Base-by-base conservation (phyloP, 208 protist species). In the Spongospora subterranea region DNA sequence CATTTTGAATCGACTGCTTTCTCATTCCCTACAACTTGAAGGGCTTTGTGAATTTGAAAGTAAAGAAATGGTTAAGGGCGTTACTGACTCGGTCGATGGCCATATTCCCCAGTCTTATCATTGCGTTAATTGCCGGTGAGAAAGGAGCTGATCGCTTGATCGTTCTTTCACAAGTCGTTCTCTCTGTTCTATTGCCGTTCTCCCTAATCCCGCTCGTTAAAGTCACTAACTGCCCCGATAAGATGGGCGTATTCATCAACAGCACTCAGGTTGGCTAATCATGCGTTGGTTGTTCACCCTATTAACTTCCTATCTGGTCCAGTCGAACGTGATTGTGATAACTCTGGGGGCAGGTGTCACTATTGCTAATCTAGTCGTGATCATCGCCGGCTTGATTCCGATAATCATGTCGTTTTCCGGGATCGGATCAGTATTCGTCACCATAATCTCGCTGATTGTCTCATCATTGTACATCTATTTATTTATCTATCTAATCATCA, bases 111-210 rank as follows among this genome's bases (percentile, higher is more conserved):
- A 82, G 71, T 43, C 35, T 82, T 20, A 82, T 35, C 71, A 43
- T 43, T 45, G 71, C 71, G 6, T 35, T 82, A n/a, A 43, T 82
- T 82, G 71, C 71, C 35, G 71, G 71, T n/a, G 71, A 82, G 40
- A 35, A 82, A 17, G 71, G 71, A 39, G 71, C 71, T n/a, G 71
- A 82, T 43, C 11, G 71, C 17, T n/a, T 82, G 17, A 82, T 82
- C n/a, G 35, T 82, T 82, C n/a, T 82, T 20, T 82, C 71, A 35
- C 71, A 82, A 82, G 71, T 82, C 17, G 17, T 43, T 43, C 71
- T 82, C 35, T 82, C 71, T 20, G 71, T 82, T 40, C n/a, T 82
- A n/a, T n/a, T 82, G n/a, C 71, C 71, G n/a, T 82, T 82, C 71
- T 82, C 71, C 6, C 40, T 82, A 20, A 82, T 82, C 71, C 71